Evolutionary conservation across 805 yeast species (phyloP).

Genomic region (Barnettozyma wickerhamii): DNA sequence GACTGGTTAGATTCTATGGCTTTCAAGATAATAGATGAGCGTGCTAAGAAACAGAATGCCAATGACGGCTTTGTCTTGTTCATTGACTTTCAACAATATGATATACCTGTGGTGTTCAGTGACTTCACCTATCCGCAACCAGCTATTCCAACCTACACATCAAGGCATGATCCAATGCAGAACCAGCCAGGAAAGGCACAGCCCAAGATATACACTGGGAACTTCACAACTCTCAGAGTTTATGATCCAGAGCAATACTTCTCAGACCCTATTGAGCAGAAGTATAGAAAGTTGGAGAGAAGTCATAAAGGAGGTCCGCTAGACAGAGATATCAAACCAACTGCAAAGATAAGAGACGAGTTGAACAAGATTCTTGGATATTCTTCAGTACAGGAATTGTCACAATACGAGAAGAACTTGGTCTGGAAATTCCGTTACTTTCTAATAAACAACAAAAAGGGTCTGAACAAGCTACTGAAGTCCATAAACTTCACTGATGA

Average conservation of each 20-base stretch:
- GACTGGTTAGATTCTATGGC: conserved; percentile 76
- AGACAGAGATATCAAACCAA: conserved; percentile 86
- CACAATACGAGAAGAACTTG: conserved; percentile 78
- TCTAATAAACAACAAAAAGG: conserved; percentile 60
- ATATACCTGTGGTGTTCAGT: conserved; percentile 66
- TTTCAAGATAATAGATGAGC: conserved; percentile 42
- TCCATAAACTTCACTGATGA: conserved; percentile 88
- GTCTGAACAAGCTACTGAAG: conserved; percentile 77
- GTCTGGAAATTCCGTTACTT: conserved; percentile 91
- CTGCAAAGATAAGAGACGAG: conserved; percentile 74
- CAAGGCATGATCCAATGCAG: conserved; percentile 36
- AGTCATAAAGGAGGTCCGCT: conserved; percentile 70
- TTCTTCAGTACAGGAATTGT: conserved; percentile 79
- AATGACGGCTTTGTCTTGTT: conserved; percentile 36
- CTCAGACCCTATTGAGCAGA: conserved; percentile 83
- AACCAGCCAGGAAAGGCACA: conserved; percentile 17
- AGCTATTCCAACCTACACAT: conserved; percentile 34
- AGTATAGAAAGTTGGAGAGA: conserved; percentile 80
- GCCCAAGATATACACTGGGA: conserved; percentile 28
- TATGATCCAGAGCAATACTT: conserved; percentile 67
- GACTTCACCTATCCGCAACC: conserved; percentile 43
- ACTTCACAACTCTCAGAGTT: conserved; percentile 34
- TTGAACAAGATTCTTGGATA: conserved; percentile 62
- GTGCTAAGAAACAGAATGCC: conserved; percentile 19
- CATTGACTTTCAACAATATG: conserved; percentile 61